Evolutionary conservation across 768 basidiomycete species (phyloP).

Genomic region (Suillus spraguei): DNA sequence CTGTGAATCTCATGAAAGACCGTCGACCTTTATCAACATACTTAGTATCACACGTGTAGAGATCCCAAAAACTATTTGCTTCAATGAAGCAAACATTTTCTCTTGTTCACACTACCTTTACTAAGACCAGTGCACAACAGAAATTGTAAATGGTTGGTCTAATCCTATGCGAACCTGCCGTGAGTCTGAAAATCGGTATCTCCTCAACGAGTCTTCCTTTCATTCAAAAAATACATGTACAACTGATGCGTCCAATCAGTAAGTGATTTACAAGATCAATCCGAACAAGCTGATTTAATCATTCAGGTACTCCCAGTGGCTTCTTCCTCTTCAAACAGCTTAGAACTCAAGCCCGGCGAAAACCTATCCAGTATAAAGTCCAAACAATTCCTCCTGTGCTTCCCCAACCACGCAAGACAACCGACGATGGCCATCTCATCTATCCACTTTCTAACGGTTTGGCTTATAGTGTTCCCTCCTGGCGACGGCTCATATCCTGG

Average conservation of each 20-base stretch:
- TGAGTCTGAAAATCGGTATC: no score
- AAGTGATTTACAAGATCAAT: not conserved
- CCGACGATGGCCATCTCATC: constrained; percentile 15
- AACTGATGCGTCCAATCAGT: not conserved
- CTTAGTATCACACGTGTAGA: no score
- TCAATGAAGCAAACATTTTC: no score
- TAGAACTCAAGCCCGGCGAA: not conserved
- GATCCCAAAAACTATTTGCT: no score
- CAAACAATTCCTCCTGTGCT: constrained; percentile 9
- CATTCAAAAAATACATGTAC: not conserved
- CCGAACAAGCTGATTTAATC: not conserved
- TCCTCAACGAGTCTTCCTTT: not conserved
- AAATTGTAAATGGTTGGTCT: no score
- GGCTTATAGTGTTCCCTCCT: not conserved
- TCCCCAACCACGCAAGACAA: constrained; percentile 15
- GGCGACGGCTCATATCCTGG: not conserved
- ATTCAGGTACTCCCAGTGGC: not conserved
- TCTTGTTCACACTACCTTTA: no score
- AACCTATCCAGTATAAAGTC: not conserved
- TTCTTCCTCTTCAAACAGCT: constrained; percentile 10
- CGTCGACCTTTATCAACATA: no score
- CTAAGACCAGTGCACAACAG: no score
- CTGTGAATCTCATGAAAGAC: no score
- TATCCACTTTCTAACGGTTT: not conserved
- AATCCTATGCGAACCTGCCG: no score